phyloP scores from a whole-genome alignment of 495 filamentous ascomycete species.

The Daldinia grandis region DNA sequence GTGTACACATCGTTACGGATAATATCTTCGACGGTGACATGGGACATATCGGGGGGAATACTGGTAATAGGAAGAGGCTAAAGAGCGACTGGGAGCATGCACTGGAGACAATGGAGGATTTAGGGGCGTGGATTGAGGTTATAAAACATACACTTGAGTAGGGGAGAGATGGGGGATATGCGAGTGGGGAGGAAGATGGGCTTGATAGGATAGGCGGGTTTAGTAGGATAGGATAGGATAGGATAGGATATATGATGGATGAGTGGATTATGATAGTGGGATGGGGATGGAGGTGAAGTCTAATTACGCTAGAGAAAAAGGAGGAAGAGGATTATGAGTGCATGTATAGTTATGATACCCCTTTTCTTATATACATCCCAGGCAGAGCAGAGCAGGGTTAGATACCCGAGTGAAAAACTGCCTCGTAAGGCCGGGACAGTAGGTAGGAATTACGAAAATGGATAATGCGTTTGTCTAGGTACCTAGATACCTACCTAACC shows the following conservation, averaged over 20 bases:
- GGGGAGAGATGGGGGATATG: neutral
- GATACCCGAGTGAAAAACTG: neutral
- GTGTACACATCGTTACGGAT: constrained; percentile 57
- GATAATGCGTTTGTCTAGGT: neutral
- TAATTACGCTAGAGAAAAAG: neutral
- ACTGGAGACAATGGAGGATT: constrained; percentile 41
- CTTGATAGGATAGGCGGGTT: too few species aligned
- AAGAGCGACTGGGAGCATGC: constrained; percentile 30
- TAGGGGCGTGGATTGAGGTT: constrained; percentile 43
- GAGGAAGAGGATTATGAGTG: neutral
- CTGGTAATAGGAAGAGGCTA: constrained; percentile 2
- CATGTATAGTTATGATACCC: constrained; percentile 26
- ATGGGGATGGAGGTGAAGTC: neutral
- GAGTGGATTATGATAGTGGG: neutral
- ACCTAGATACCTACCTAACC: neutral
- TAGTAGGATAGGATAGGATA: too few species aligned
- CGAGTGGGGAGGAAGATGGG: too few species aligned
- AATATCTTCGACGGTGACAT: constrained; percentile 48
- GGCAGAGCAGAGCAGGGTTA: neutral
- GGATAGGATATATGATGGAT: too few species aligned
- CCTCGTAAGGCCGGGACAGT: neutral
- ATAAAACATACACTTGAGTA: constrained; percentile 36
- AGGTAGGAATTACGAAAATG: neutral
- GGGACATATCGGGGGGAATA: neutral
- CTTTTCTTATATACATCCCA: constrained; percentile 4